Evolutionary conservation across 345 rosid genomes (phyloP), one percentile per base, ranked within the genome.

Genomic region (Salix dunnii): DNA sequence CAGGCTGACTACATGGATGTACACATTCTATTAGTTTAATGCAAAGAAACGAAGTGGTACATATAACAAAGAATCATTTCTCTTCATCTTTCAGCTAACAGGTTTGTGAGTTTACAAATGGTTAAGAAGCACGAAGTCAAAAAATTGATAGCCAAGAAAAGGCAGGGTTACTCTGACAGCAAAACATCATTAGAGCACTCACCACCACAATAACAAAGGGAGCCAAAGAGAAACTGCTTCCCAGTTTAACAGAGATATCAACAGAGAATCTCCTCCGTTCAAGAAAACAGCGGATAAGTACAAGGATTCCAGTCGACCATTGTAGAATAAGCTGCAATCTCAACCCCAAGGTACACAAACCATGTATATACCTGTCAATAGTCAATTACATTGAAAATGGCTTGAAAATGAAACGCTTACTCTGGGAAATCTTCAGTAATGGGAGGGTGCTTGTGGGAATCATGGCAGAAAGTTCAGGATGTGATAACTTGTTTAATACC

Each of bases 291-390:
- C 91, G 84, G 65, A 92, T 78, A 38, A 96, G 92, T 35, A 96
- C 97, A 35, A 88, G 88, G 77, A 96, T 88, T 72, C 99, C 97
- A 40, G 92, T 92, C 35, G 87, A 83, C 94, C 96, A 96, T 86
- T 93, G 99, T 81, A 96, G 84, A 80, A 91, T 92, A 87, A 96
- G 98, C 99, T 93, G 95, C 96, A 92, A 87, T 81, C 87, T 85
- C 94, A 91, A 88, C 82, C 81, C 86, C 86, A 82, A 75, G 79
- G 75, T 67, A 81, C 85, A 88, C 81, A 84, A 85, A 82, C 78
- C 82, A 84, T 72, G 84, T 80, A 85, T 77, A 81, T 75, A 83
- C 87, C 74, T 70, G 87, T 89, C 91, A 90, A 84, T 86, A 74
- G 68, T 74, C 82, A 73, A 38, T 83, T 82, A 84, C 75, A 79